Evolutionary conservation across 768 basidiomycete species (phyloP).

Genomic region (Podaxis sp.): DNA sequence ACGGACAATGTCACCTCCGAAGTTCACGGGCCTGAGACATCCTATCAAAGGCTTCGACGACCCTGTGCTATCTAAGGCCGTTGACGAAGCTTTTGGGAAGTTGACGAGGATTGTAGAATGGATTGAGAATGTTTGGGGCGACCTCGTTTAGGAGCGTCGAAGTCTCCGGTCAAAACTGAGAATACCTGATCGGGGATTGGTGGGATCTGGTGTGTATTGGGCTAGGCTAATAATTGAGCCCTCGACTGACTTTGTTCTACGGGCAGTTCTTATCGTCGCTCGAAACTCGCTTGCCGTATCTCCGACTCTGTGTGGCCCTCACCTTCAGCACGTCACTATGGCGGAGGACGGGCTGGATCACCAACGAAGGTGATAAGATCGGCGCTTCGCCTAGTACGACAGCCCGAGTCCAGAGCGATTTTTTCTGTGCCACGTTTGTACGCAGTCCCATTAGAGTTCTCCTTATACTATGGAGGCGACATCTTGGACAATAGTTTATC

Average conservation of each 20-base stretch:
- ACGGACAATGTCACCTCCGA: not conserved
- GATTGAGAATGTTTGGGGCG: slow-evolving; percentile 55
- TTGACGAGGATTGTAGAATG: slow-evolving; percentile 46
- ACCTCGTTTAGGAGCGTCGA: slow-evolving; percentile 27
- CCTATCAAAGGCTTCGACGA: slow-evolving; percentile 69
- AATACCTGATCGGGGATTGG: not conserved
- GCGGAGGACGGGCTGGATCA: too few species aligned
- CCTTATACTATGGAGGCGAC: not conserved
- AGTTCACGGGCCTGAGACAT: slow-evolving; percentile 10
- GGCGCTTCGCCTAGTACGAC: not conserved
- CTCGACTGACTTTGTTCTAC: not conserved
- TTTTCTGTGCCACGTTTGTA: not conserved
- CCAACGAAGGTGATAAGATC: not conserved
- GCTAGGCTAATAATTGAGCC: not conserved
- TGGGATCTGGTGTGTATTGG: not conserved
- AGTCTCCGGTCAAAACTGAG: not conserved
- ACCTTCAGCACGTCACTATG: too few species aligned
- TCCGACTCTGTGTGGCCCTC: not conserved
- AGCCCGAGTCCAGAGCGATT: not conserved
- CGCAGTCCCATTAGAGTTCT: not conserved
- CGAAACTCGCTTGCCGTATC: not conserved
- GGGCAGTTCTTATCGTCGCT: not conserved
- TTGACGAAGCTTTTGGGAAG: slow-evolving; percentile 39
- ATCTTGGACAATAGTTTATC: not conserved
- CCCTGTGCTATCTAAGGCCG: slow-evolving; percentile 44